These are phyloP conservation scores for Ambrosia trifida DNA, from an alignment of 129 eudicot species.

Conservation along the genomic window DNA sequence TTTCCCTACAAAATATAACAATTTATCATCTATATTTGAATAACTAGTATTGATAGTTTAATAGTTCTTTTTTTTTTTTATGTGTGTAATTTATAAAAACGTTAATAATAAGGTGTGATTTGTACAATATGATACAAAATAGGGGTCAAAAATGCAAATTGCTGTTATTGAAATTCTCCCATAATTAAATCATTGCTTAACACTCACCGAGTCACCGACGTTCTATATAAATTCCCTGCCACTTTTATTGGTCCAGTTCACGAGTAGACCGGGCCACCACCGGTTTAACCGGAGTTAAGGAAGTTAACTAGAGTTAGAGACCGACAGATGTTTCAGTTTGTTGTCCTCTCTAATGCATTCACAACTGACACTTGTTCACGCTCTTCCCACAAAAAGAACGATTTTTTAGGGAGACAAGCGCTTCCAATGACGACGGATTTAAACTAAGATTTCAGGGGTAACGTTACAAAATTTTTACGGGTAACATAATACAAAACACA, in stretches of 20 bases:
- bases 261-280: slow-evolving; percentile 29
- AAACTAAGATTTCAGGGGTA: too few species aligned
- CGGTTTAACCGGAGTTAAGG: slow-evolving; percentile 29
- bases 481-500: too few species aligned
- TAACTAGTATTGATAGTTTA: too few species aligned
- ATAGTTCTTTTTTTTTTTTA: too few species aligned
- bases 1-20: too few species aligned
- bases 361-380: slow-evolving; percentile 18
- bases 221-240: slow-evolving; percentile 20
- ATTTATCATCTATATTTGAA: too few species aligned
- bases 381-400: background rate
- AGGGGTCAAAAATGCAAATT: background rate
- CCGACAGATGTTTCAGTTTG: slow-evolving; percentile 44
- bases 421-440: too few species aligned
- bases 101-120: too few species aligned
- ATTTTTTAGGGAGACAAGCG: too few species aligned
- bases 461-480: too few species aligned
- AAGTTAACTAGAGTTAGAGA: slow-evolving; percentile 46
- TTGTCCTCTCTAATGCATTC: slow-evolving; percentile 10
- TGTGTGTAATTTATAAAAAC: too few species aligned
- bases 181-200: slow-evolving; percentile 15
- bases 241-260: slow-evolving; percentile 35
- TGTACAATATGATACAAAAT: too few species aligned
- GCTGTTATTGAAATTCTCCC: background rate
- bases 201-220: slow-evolving; percentile 72